Evolutionary conservation across 192 early-diverging fungal genomes (phyloP).

Genomic region (Coemansia sp.): DNA sequence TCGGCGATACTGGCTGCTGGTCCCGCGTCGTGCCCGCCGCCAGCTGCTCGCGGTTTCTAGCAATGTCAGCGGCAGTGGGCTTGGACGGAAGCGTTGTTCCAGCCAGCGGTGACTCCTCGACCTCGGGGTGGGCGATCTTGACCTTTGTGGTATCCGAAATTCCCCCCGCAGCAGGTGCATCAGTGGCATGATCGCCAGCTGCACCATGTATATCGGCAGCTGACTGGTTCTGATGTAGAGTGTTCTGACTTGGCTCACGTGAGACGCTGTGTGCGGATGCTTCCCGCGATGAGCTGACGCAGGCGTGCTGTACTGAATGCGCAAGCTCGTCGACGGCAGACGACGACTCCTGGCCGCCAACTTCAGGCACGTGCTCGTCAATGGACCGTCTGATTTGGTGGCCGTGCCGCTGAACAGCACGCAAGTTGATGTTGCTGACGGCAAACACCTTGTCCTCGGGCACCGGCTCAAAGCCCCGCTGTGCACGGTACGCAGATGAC

Average conservation of each 20-base stretch:
- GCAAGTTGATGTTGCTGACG: slow-evolving; percentile 42
- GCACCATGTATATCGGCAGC: slow-evolving; percentile 14
- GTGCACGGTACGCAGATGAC: slow-evolving; percentile 26
- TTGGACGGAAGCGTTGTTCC: slow-evolving; percentile 23
- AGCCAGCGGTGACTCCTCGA: slow-evolving; percentile 21
- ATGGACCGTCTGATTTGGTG: slow-evolving; percentile 31
- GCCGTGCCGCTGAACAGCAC: slow-evolving; percentile 34
- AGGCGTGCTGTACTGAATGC: slow-evolving; percentile 11
- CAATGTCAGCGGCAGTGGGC: slow-evolving; percentile 26
- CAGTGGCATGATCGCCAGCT: background rate
- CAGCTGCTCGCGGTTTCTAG: slow-evolving; percentile 28
- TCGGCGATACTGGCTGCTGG: slow-evolving; percentile 11
- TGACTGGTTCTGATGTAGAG: slow-evolving; percentile 35
- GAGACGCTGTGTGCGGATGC: slow-evolving; percentile 33
- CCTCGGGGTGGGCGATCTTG: background rate
- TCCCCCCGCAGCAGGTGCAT: background rate
- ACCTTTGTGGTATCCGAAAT: background rate
- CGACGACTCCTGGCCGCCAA: slow-evolving; percentile 8
- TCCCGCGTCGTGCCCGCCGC: slow-evolving; percentile 39
- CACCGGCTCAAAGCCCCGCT: slow-evolving; percentile 50
- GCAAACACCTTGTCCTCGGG: slow-evolving; percentile 46
- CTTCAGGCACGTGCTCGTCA: slow-evolving; percentile 7
- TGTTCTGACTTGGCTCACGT: slow-evolving; percentile 49
- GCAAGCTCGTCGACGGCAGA: slow-evolving; percentile 19
- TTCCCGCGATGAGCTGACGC: slow-evolving; percentile 27